Evolutionary conservation across 31 red algal genomes (phyloP), one percentile per base, ranked within the genome.

Genomic region (Odonthalia washingtoniensis): DNA sequence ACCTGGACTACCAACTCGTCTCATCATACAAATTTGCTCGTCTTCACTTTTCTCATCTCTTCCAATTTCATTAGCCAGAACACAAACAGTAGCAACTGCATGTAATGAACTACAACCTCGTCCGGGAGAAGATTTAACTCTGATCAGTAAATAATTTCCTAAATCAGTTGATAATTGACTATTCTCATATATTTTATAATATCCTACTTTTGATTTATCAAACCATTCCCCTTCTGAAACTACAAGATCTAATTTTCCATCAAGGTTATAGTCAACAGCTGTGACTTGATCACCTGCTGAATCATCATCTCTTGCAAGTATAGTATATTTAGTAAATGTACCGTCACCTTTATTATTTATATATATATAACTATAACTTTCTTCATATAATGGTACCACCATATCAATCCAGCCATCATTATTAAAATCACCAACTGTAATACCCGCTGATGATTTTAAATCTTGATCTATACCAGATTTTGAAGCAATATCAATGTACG

Each of bases 261-360:
- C 90, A 32, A 74, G 43, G 65, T 93, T 75, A 75, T 82, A 81
- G 46, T 87, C 82, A 12, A 87, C 83, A 1, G 77, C 83, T 24
- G 74, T 46, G 0, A 68, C 72, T 28, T 74, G 37, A 49, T 93
- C 83, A 1, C 83, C 90, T 31, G 45, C 38, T 1, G 46, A 72
- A 4, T 69, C 39, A 26, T 12, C 40, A 0, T 52, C 17, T 32
- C 46, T 41, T 4, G n/a, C 5, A 16, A 77, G 42, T 5, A 81
- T 32, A 2, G 39, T 63, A 33, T 82, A 26, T 1, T 32, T 57
- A 3, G 16, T 5, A 60, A 92, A 92, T 2, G 89, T 85, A 27
- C 82, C 82, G 37, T 92, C 81, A 0, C 89, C 89, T 24, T 86
- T 70, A 49, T 92, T 92, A 26, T 85, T n/a, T 28, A 92, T 62